Percentiles rank a stretch among this genome's conserved stretches.
phyloP scores from a whole-genome alignment of 352 stramenopile species.

The Globisporangium carolinianum region DNA sequence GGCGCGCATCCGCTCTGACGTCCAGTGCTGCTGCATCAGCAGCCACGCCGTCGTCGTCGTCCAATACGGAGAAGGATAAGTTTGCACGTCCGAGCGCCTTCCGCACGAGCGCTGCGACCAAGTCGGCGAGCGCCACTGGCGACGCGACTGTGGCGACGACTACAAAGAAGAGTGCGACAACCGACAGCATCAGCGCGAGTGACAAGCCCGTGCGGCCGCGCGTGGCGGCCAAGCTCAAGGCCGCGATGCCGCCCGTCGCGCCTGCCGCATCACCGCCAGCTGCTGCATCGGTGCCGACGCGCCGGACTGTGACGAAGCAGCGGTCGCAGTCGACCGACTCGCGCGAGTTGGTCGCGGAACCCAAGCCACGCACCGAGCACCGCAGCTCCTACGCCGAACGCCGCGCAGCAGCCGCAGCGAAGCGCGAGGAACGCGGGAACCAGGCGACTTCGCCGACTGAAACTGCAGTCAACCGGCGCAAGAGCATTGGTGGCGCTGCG shows the following conservation, averaged over 20 bases:
- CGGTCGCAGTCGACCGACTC: conserved; percentile 12
- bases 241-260: not conserved
- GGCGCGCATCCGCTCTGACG: too few species aligned
- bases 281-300: not conserved
- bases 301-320: conserved; percentile 2
- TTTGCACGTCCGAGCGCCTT: not conserved
- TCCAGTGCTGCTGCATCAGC: not conserved
- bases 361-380: conserved; percentile 1
- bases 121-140: too few species aligned
- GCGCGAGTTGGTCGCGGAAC: conserved; percentile 2
- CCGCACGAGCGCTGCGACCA: too few species aligned
- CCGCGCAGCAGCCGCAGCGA: not conserved
- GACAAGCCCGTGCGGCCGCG: conserved; percentile 1
- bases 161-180: not conserved
- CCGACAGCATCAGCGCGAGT: not conserved
- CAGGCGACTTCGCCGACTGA: not conserved
- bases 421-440: not conserved
- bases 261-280: not conserved
- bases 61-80: conserved; percentile 2
- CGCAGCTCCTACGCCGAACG: conserved; percentile 3
- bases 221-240: conserved; percentile 1
- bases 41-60: conserved; percentile 3
- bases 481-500: conserved; percentile 4
- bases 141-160: not conserved
- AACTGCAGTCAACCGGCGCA: not conserved